Percentiles rank a stretch among this genome's conserved stretches.
Conservation (phyloP, 306 rosid species). For the Cajanus cajan region DNA sequence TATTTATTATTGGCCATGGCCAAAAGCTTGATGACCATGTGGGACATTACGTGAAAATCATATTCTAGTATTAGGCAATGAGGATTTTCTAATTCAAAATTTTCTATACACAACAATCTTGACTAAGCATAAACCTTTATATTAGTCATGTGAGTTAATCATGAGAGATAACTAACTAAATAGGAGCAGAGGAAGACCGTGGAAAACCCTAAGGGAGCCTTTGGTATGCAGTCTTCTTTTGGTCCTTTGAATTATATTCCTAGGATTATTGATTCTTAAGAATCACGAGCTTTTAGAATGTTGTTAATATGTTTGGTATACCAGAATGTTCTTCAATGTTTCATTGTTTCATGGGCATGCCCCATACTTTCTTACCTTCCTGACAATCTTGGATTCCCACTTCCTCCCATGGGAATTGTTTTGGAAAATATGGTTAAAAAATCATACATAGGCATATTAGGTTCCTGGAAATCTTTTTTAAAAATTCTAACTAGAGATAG, state of each 20-base stretch:
- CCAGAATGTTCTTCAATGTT: neutral
- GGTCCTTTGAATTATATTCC: neutral
- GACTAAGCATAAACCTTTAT: neutral
- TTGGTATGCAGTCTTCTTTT: neutral
- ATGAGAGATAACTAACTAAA: neutral
- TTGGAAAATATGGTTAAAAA: neutral
- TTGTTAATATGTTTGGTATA: neutral
- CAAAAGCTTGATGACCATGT: neutral
- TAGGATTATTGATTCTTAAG: neutral
- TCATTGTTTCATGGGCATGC: neutral
- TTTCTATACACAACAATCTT: neutral
- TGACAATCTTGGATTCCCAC: neutral
- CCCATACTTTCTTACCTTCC: neutral
- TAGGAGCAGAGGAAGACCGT: neutral
- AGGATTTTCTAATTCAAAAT: constrained; percentile 4
- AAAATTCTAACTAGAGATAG: neutral
- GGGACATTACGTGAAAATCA: constrained; percentile 1
- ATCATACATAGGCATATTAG: neutral
- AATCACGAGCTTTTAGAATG: neutral
- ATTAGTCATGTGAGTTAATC: neutral
- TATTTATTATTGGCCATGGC: neutral
- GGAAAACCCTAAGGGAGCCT: neutral
- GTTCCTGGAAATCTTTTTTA: neutral
- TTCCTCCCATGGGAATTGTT: neutral
- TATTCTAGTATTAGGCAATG: neutral